These are phyloP conservation scores for Catenaria anguillulae DNA, from an alignment of 371 early-diverging fungal genomes.

Conservation along the genomic window DNA sequence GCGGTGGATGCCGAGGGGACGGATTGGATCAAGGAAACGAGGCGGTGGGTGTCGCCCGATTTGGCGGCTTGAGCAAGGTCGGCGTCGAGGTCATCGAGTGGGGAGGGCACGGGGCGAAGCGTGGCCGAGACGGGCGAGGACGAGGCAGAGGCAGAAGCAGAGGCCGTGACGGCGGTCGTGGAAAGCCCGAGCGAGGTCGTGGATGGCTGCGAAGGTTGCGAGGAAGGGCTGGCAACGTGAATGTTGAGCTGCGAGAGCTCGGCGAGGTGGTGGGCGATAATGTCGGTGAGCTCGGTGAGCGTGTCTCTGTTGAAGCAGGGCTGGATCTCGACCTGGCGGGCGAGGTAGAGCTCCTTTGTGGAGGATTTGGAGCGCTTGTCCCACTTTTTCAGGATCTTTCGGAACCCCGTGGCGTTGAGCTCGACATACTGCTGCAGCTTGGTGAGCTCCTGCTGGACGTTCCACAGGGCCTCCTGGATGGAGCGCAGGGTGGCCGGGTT, in stretches of 20 bases:
- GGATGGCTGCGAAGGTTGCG: background rate
- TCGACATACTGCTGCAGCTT: conserved; percentile 94
- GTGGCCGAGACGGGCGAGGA: too few relatives aligned
- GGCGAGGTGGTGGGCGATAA: conserved; percentile 45
- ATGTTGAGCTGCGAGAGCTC: conserved; percentile 33
- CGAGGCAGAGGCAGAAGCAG: background rate
- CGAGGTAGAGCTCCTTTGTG: conserved; percentile 86
- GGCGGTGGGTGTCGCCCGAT: conserved; percentile 27
- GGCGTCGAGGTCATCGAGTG: conserved; percentile 43
- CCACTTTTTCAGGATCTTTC: conserved; percentile 96
- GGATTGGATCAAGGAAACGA: conserved; percentile 44
- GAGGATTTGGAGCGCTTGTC: conserved; percentile 88
- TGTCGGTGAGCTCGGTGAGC: conserved; percentile 72
- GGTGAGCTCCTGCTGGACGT: conserved; percentile 79
- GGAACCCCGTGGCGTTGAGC: conserved; percentile 84
- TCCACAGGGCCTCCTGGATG: conserved; percentile 71
- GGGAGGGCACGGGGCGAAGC: conserved; percentile 13
- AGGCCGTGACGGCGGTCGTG: conserved; percentile 8
- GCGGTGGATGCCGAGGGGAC: too few relatives aligned
- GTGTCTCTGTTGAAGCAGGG: conserved; percentile 87
- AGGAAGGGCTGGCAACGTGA: background rate
- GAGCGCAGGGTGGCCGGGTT: conserved; percentile 22
- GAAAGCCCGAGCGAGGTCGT: conserved; percentile 8
- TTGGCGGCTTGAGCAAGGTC: conserved; percentile 41
- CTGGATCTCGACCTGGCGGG: conserved; percentile 86